These are phyloP conservation scores for Botrytis deweyae DNA, from an alignment of 2,329 filamentous ascomycete genomes.

Conservation along the genomic window DNA sequence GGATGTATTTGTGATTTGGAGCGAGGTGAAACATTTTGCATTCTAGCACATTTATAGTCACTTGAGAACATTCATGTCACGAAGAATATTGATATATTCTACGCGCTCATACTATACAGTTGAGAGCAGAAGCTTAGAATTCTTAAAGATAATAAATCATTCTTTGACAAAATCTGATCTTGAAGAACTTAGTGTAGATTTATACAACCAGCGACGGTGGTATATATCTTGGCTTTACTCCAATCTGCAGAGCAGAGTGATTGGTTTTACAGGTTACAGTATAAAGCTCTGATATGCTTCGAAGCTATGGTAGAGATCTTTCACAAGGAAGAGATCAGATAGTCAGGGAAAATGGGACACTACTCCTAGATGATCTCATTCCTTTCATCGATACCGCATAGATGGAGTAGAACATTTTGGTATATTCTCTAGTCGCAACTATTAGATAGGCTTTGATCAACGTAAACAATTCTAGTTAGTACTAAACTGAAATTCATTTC, in stretches of 20 bases:
- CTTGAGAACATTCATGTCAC: neutral
- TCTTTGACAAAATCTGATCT: neutral
- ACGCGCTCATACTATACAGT: neutral
- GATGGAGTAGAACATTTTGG: neutral
- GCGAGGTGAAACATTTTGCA: neutral
- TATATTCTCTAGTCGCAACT: neutral
- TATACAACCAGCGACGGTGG: neutral
- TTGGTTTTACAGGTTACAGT: neutral
- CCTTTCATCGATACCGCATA: neutral
- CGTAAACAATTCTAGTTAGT: rapidly evolving
- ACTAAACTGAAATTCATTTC: neutral
- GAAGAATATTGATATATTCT: neutral
- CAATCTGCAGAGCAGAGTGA: neutral
- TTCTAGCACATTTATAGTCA: neutral
- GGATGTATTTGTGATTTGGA: neutral
- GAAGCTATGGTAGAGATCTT: neutral
- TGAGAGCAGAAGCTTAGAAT: rapidly evolving
- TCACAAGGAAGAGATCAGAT: rapidly evolving
- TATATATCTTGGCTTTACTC: neutral
- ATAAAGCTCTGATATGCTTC: neutral
- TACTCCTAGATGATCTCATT: neutral
- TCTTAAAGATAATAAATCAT: neutral
- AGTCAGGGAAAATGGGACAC: neutral
- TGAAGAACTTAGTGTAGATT: neutral
- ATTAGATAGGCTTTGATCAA: neutral